Conservation (phyloP, 495 filamentous ascomycete genomes). For the Lasiosphaeria miniovina region DNA sequence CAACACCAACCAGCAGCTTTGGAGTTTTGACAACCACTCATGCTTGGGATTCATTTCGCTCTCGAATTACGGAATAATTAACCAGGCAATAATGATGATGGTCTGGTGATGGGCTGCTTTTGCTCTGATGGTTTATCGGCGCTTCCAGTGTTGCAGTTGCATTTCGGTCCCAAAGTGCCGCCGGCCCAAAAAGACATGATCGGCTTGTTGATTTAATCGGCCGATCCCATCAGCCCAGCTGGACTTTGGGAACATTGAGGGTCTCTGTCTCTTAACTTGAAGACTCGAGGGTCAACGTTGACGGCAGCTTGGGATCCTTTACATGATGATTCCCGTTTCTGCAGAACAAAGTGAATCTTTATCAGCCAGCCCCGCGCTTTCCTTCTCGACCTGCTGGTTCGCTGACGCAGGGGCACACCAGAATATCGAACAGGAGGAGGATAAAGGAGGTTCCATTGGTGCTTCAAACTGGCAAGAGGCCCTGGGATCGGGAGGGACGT, state of each 20-base stretch:
- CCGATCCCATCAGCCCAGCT: not conserved
- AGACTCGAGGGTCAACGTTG: no score
- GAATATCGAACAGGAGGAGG: conserved; percentile 2
- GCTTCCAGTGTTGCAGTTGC: not conserved
- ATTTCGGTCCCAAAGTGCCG: not conserved
- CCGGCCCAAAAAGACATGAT: not conserved
- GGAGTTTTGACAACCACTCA: not conserved
- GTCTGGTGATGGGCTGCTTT: no score
- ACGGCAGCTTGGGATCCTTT: no score
- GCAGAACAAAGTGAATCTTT: no score
- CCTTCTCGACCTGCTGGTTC: not conserved
- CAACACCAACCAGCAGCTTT: not conserved
- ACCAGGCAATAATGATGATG: no score
- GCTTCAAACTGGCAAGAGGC: not conserved
- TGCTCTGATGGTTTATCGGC: not conserved
- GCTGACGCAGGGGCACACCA: not conserved
- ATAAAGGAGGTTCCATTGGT: not conserved
- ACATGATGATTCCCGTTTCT: no score
- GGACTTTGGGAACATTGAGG: no score
- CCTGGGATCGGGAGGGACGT: conserved; percentile 4
- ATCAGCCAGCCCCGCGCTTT: no score
- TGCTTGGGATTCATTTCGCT: not conserved
- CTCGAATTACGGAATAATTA: no score
- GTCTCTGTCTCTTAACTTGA: no score
- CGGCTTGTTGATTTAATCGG: not conserved